Base-by-base conservation (phyloP, 495 filamentous ascomycete genomes). In the Poronia punctata region DNA sequence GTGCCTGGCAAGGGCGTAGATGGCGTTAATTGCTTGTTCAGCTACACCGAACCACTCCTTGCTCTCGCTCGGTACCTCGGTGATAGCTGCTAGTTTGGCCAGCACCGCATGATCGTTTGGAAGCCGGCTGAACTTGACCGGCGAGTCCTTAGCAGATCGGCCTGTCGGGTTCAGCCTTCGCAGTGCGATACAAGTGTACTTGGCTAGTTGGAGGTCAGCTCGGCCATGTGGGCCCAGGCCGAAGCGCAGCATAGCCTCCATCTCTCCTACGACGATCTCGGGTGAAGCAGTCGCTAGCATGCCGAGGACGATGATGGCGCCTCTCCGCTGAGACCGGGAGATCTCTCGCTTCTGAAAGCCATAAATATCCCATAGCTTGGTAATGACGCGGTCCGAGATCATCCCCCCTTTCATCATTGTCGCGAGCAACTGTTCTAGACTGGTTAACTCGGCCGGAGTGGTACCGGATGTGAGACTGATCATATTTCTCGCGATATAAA, bases 11-110 rank as follows among this genome's bases (percentile, higher is more conserved):
- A 99, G 66, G n/a, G 83, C 74, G 56, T 97, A 99, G 46, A 99
- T 95, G 23, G 92, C 92, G 43, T 86, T 82, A 52, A 97, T 87
- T 12, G 92, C 88, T 60, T 99, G 93, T 53, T 99, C 92, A 11
- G 93, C 89, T n/a, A 96, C 83, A 6, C 93, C 89, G 42, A 80
- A 89, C 92, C 92, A 99, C 57, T 99, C 92, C 57, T 93, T 90
- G 59, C 81, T 90, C 29, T 94, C 82, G 0, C 86, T 86, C 11
- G 79, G 72, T 7, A 94, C 74, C 43, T 96, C 88, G 21, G 81
- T 76, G 54, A 96, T 83, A 2, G 79, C 76, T n/a, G 86, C 84
- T 7, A 99, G 75, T 48, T 80, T 80, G 2, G 71, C 66, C 25
- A 97, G 56, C 12, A 96, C 78, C 2, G 92, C 84, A 59, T 98